A percentile compares a stretch with the other conserved stretches of the same genome.
Evolutionary conservation across 2,329 filamentous ascomycete species (phyloP).

Genomic region (Talaromyces amestolkiae): DNA sequence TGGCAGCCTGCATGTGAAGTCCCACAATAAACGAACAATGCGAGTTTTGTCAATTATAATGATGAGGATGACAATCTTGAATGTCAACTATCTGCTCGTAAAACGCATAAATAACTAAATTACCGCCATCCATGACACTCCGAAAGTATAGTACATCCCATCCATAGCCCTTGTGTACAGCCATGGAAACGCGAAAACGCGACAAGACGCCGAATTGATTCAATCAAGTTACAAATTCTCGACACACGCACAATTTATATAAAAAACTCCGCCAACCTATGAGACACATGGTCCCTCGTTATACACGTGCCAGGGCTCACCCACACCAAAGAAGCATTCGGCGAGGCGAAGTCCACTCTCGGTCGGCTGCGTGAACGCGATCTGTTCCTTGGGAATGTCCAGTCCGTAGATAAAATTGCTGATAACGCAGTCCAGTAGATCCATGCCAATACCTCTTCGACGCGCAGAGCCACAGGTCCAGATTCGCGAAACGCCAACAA

Average conservation of each 20-base stretch:
- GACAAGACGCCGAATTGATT: background rate
- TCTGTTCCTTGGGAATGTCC: slow-evolving; percentile 53
- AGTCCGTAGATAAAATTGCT: slow-evolving; percentile 57
- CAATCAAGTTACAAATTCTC: background rate
- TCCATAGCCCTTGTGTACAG: slow-evolving; percentile 8
- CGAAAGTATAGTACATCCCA: slow-evolving; percentile 15
- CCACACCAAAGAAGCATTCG: slow-evolving; percentile 55
- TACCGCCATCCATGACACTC: slow-evolving; percentile 2
- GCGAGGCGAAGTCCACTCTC: slow-evolving; percentile 59
- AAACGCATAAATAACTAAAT: slow-evolving; percentile 1
- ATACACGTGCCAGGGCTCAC: slow-evolving; percentile 61
- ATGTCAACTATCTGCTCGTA: slow-evolving; percentile 3
- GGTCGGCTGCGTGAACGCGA: slow-evolving; percentile 67
- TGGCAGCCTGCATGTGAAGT: slow-evolving; percentile 16
- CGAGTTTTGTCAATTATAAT: background rate
- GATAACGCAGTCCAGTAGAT: slow-evolving; percentile 56
- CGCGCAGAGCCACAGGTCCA: slow-evolving; percentile 61
- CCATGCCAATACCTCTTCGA: slow-evolving; percentile 56
- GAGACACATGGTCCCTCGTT: slow-evolving; percentile 38
- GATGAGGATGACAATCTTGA: background rate
- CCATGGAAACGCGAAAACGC: background rate
- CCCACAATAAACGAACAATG: background rate
- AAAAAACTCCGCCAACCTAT: background rate
- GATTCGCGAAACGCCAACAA: slow-evolving; percentile 64
- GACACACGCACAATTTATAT: background rate